These are phyloP conservation scores for Ophiostoma sp. DNA, from an alignment of 2,329 filamentous ascomycete species.

Conservation along the genomic window DNA sequence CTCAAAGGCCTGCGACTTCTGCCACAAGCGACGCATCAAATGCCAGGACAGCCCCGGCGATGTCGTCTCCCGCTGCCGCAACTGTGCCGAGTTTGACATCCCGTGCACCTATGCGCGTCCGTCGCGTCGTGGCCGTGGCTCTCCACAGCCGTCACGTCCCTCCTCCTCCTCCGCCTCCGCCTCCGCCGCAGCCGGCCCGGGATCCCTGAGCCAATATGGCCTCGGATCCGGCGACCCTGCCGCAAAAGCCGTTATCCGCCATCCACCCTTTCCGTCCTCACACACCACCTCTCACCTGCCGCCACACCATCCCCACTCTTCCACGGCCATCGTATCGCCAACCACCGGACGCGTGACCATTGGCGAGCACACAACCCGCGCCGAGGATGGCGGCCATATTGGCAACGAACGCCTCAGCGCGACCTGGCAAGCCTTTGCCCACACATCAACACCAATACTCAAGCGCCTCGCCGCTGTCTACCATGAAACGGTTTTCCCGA, in stretches of 20 bases:
- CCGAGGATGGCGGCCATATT: slow-evolving; percentile 19
- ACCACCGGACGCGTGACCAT: too few relatives aligned
- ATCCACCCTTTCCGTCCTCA: not conserved
- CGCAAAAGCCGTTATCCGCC: not conserved
- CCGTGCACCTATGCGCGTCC: slow-evolving; percentile 27
- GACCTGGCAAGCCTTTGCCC: slow-evolving; percentile 27
- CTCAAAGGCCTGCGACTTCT: slow-evolving; percentile 27
- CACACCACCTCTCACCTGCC: not conserved
- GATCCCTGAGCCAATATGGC: not conserved
- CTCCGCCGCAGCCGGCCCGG: slow-evolving; percentile 9
- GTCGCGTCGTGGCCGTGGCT: slow-evolving; percentile 25
- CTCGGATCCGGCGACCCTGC: not conserved
- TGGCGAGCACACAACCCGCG: too few relatives aligned
- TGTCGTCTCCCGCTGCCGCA: slow-evolving; percentile 24
- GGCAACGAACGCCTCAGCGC: slow-evolving; percentile 24
- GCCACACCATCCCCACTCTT: not conserved
- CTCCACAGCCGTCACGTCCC: slow-evolving; percentile 20
- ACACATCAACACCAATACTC: slow-evolving; percentile 26
- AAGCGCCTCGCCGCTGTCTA: slow-evolving; percentile 25
- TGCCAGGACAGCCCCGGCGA: slow-evolving; percentile 24
- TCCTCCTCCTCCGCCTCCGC: not conserved
- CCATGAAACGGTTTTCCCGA: slow-evolving; percentile 29
- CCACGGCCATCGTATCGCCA: not conserved
- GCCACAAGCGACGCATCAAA: slow-evolving; percentile 29
- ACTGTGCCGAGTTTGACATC: slow-evolving; percentile 28